Base-by-base conservation (phyloP, 352 stramenopile species). In the Aphanomyces invadans region DNA sequence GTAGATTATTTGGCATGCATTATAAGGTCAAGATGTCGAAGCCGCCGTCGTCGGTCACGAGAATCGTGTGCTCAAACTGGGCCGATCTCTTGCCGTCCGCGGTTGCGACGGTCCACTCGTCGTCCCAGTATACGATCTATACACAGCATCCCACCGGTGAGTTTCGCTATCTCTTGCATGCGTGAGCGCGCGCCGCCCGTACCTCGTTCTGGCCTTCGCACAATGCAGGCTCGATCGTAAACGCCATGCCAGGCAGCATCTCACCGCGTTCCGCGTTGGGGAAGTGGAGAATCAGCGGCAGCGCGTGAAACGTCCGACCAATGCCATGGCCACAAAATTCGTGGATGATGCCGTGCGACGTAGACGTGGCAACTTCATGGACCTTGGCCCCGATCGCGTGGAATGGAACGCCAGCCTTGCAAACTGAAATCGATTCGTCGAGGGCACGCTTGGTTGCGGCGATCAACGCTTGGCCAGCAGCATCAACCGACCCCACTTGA, bases 161-260 rank as follows among this genome's bases (percentile, higher is more conserved):
- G n/a, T n/a, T n/a, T n/a, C n/a, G n/a, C n/a, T n/a, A n/a, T n/a
- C n/a, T n/a, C n/a, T n/a, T n/a, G n/a, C n/a, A n/a, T n/a, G n/a
- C n/a, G n/a, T n/a, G n/a, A n/a, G n/a, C n/a, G n/a, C n/a, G n/a
- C n/a, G n/a, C n/a, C n/a, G n/a, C n/a, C n/a, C 36, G 36, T 42
- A 92, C 84, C 78, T 98, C 81, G 2, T 78, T 75, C 53, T 72
- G 86, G 51, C 89, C 89, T 74, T 99, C 92, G 11, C 87, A 97
- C 32, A 99, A 78, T 64, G 98, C 98, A 2, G 97, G 96, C 79
- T 99, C 97, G 70, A 99, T 98, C 0, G 97, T 99, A 79, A 99
- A 99, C 25, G 97, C 92, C 95, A 98, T 98, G 26, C 96, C 96
- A 0, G 84, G 80, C 32, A 91, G 73, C 79, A 95, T 91, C 53